phyloP scores from a whole-genome alignment of 331 rosid genomes.

The Quercus lobata region DNA sequence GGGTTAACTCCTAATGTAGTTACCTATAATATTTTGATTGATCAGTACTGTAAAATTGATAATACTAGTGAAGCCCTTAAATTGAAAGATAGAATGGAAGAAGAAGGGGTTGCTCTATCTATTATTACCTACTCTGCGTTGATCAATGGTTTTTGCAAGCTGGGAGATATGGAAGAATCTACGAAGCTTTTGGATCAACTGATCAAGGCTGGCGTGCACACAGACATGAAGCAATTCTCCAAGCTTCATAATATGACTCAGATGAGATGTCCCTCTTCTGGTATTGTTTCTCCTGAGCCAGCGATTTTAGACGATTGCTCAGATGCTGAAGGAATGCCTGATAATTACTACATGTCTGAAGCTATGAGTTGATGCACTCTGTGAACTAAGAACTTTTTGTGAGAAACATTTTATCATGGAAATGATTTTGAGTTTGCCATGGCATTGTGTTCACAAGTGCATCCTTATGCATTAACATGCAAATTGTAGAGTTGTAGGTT shows the following conservation, averaged over 20 bases:
- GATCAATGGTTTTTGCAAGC: slow-evolving; percentile 30
- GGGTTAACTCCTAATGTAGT: slow-evolving; percentile 68
- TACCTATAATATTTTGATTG: slow-evolving; percentile 66
- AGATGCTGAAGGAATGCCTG: background rate
- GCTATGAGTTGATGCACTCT: background rate
- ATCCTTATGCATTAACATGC: background rate
- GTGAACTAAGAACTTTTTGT: background rate
- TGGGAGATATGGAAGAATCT: slow-evolving; percentile 20
- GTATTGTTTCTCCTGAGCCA: background rate
- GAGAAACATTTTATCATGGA: background rate
- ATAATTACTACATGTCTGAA: background rate
- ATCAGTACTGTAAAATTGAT: slow-evolving; percentile 55
- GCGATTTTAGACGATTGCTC: background rate
- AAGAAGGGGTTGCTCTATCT: slow-evolving; percentile 40
- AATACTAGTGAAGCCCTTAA: slow-evolving; percentile 56
- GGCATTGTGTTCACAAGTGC: background rate
- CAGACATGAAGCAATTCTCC: background rate
- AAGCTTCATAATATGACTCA: background rate
- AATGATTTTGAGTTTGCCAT: background rate
- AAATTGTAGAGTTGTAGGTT: background rate
- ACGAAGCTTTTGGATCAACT: slow-evolving; percentile 15
- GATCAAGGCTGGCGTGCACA: slow-evolving; percentile 11
- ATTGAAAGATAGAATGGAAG: slow-evolving; percentile 61
- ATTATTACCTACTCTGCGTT: slow-evolving; percentile 28
- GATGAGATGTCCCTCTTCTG: background rate